Conservation (phyloP, 495 filamentous ascomycete genomes). For the Hyaloscypha variabilis region DNA sequence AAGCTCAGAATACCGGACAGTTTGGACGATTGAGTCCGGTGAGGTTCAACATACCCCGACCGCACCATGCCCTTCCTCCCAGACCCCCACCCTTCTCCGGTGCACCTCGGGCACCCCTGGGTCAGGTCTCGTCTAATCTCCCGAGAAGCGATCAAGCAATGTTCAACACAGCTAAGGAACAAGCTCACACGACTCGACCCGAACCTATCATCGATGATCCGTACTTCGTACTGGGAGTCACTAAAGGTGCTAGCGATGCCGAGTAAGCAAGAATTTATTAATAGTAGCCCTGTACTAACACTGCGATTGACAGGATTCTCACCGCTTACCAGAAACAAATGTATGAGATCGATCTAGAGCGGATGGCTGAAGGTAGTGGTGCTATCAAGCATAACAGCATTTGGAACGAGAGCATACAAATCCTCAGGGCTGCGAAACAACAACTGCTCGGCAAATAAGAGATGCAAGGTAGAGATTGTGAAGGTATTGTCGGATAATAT, state of each 20-base stretch:
- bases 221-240: constrained; percentile 21
- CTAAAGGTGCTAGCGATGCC: constrained; percentile 9
- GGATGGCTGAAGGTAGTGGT: neutral
- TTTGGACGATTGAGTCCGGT: neutral
- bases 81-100: neutral
- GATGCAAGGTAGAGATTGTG: neutral
- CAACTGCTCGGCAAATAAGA: constrained; percentile 16
- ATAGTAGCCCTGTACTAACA: too few species aligned
- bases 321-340: constrained; percentile 17
- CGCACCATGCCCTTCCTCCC: neutral
- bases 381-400: neutral
- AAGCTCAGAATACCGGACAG: neutral
- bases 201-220: constrained; percentile 10
- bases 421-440: constrained; percentile 20
- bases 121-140: neutral
- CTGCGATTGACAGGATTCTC: constrained; percentile 8
- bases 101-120: neutral
- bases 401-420: constrained; percentile 16
- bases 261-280: too few species aligned
- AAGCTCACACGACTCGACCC: neutral
- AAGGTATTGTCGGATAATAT: neutral
- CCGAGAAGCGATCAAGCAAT: neutral
- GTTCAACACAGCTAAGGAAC: neutral
- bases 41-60: neutral
- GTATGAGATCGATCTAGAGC: constrained; percentile 18